Base-by-base conservation (phyloP, 164 flowering plant genomes). In the Piper longum region DNA sequence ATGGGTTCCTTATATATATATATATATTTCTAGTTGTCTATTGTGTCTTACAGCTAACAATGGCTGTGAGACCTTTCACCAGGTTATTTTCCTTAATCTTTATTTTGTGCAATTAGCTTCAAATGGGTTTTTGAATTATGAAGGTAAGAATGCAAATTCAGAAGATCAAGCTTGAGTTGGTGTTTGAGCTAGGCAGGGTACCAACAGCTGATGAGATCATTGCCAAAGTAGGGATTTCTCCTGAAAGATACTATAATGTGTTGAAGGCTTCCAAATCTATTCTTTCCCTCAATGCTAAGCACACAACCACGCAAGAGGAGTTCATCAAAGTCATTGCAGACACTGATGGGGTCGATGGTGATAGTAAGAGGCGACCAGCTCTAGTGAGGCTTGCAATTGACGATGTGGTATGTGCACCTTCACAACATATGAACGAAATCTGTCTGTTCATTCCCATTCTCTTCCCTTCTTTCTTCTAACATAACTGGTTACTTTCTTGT, bases 341-440 rank as follows among this genome's bases (percentile, higher is more conserved):
- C 71, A 70, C 73, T 65, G 95, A 88, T 64, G 91, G 88, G 11
- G 84, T 73, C n/a, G 83, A 80, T 61, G 80, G 79, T 60, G 95
- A 87, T 62, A 79, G 77, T 63, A 67, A 80, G 64, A 81, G 78
- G 74, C 91, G 83, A 66, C 85, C 89, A 12, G 89, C 97, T 39
- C 84, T 88, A 69, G 88, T 88, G 72, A 80, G 99, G 77, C 95
- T 95, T 62, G 99, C 99, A 59, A 75, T 95, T 16, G 99, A 95
- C 78, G 99, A 95, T 76, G 99, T 95, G 91, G 99, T 95, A 88
- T 79, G 52, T 45, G 14, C 52, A 9, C 18, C 48, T 45, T 44
- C 26, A 11, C 8, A 8, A 41, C 58, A 39, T 13, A 48, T 48
- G 14, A 48, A 5, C 52, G 14, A 48, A 26, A 26, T 26, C 36